Base-by-base conservation (phyloP, 2,329 filamentous ascomycete genomes). In the Penicillium sp. region DNA sequence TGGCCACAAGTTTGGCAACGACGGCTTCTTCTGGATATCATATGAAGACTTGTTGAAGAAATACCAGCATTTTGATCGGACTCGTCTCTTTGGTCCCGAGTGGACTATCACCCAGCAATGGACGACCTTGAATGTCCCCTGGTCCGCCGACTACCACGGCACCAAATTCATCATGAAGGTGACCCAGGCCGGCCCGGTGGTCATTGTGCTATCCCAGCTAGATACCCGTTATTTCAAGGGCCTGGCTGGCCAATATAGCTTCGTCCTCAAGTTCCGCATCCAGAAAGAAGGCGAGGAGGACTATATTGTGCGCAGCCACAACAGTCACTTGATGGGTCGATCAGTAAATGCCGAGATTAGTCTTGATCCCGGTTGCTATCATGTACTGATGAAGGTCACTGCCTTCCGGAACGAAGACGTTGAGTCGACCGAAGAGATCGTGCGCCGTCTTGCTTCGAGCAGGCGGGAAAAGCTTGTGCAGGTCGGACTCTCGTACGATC, bases 311-410 rank as follows among this genome's bases (percentile, higher is more conserved):
- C 76, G 77, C 48, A 80, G 75, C 54, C 76, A 77, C 39, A 74
- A 69, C 7, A 76, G 73, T 27, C 77, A 78, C 49, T 74, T 73
- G 65, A 87, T 89, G 79, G 81, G 75, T 18, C 82, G 88, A 6
- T 87, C 85, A 1, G 84, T 89, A 31, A 89, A 85, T 41, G 82
- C 86, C 1, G 88, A 93, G 64, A 75, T 93, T 7, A 76, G 84
- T 28, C 79, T 94, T 22, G 81, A 87, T 16, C 78, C 84, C 0
- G 88, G 88, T 9, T 81, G 78, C 35, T 94, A 94, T 67, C 81
- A 80, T 6, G 80, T 94, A 4, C 75, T 88, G 18, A 78, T 91
- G 65, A 89, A 87, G 62, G 77, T 93, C 47, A 82, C 83, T 6
- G 86, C 86, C 1, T 77, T 76, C 14, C 79, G 84, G n/a, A 59